Base-by-base conservation (phyloP, 148 eudicot species). In the Pouteria glomerata region DNA sequence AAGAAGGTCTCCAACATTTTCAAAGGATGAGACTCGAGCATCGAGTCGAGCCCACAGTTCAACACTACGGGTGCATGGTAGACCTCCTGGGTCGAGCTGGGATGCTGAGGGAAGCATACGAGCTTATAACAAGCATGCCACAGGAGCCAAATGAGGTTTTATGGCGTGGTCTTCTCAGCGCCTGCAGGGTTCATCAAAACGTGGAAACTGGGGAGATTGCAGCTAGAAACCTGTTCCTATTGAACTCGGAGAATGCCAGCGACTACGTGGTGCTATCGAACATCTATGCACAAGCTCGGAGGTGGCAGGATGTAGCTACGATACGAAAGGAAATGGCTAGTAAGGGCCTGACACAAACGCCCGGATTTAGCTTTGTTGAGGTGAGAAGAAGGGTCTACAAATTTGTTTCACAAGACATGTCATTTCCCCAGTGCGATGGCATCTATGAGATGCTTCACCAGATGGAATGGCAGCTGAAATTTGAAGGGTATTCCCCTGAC, bases 381-480 rank as follows among this genome's bases (percentile, higher is more conserved):
- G 77, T 80, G 53, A 76, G 61, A 63, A 78, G 83, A 44, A 82
- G 73, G 39, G 55, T 82, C 42, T 76, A 82, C 74, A 78, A 27
- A 27, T 86, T 86, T 74, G 82, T 80, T 30, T 83, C 87, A 23
- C 90, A 83, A 30, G 90, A 86, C 65, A 75, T 23, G 75, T 72
- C 78, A 18, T 75, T 55, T 21, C 73, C 76, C 16, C 64, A 74
- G 10, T 73, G 82, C 56, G 73, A 79, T 39, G 85, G 74, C 12
- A 72, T 84, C 31, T 80, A 84, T 66, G 90, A 86, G 68, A 84
- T 70, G 85, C 67, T 86, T 57, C 76, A 71, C 51, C 85, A 86
- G 68, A 84, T 86, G 84, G 87, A 84, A 35, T 82, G 83, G 84
- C 85, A 84, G 72, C 42, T 86, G 77, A 82, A 69, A 53, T 84